phyloP scores from a whole-genome alignment of 441 rosid genomes.

The Gossypium davidsonii region DNA sequence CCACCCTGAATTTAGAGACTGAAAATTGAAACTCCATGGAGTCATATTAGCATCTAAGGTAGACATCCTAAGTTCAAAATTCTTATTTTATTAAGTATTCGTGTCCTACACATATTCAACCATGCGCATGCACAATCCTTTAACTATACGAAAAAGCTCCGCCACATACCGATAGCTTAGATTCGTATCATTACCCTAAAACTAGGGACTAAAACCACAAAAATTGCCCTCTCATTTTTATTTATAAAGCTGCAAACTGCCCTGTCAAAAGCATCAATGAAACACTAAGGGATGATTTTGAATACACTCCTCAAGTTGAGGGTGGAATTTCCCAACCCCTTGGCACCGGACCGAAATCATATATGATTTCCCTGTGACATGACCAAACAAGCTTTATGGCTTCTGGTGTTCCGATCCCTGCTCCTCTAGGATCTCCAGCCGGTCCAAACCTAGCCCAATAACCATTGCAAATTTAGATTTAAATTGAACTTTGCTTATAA shows the following conservation, averaged over 20 bases:
- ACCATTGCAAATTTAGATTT: background rate
- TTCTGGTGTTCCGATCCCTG: slow-evolving; percentile 96
- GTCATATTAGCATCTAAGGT: no score
- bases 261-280: background rate
- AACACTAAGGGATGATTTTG: background rate
- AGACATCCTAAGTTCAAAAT: no score
- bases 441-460: slow-evolving; percentile 77
- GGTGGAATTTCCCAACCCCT: slow-evolving; percentile 74
- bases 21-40: no score
- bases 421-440: slow-evolving; percentile 96
- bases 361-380: slow-evolving; percentile 90
- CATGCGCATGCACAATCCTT: background rate
- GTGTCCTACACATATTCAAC: background rate
- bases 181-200: background rate
- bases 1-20: no score
- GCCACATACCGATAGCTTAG: background rate
- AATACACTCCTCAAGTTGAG: slow-evolving; percentile 42
- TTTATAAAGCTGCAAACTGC: slow-evolving; percentile 1
- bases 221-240: background rate
- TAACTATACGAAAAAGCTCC: background rate
- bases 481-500: background rate
- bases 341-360: slow-evolving; percentile 77
- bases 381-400: slow-evolving; percentile 98
- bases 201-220: background rate
- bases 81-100: no score